A percentile compares a stretch with the other conserved stretches of the same genome.
phyloP scores from a whole-genome alignment of 306 rosid species.

The Glycyrrhiza uralensis region DNA sequence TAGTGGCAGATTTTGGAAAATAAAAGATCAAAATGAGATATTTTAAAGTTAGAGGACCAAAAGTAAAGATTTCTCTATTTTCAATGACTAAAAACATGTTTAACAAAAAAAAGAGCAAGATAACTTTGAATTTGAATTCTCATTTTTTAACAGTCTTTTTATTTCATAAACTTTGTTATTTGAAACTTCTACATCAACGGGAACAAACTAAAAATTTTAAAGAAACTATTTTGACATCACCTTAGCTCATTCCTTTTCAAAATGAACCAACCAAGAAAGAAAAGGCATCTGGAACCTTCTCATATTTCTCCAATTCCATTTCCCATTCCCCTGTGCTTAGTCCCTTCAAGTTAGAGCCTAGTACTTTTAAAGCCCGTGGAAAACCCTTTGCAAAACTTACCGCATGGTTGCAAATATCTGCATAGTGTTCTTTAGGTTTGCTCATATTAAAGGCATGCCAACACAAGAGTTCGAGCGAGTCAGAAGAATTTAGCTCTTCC shows the following conservation, averaged over 20 bases:
- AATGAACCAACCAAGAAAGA: neutral
- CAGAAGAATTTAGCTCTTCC: neutral
- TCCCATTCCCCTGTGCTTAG: neutral
- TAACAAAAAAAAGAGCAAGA: no score
- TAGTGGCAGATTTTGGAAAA: no score
- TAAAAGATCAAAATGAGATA: no score
- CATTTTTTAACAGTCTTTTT: no score
- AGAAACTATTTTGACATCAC: no score
- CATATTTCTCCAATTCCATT: neutral
- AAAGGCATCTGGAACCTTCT: neutral
- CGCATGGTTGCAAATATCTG: neutral
- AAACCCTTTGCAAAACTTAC: constrained; percentile 13
- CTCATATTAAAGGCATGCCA: neutral
- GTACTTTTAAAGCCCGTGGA: constrained; percentile 13
- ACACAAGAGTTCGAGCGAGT: constrained; percentile 5
- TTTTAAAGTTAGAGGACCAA: no score
- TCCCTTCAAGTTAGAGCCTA: constrained; percentile 5
- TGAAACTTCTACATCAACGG: no score
- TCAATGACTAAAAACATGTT: no score
- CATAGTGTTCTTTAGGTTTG: neutral
- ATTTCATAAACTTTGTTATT: no score
- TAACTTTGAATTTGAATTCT: no score
- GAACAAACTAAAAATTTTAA: no score
- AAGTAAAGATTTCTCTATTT: no score
- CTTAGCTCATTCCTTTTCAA: neutral